phyloP scores from a whole-genome alignment of 164 flowering plant genomes.

The Vitis rupestris region DNA sequence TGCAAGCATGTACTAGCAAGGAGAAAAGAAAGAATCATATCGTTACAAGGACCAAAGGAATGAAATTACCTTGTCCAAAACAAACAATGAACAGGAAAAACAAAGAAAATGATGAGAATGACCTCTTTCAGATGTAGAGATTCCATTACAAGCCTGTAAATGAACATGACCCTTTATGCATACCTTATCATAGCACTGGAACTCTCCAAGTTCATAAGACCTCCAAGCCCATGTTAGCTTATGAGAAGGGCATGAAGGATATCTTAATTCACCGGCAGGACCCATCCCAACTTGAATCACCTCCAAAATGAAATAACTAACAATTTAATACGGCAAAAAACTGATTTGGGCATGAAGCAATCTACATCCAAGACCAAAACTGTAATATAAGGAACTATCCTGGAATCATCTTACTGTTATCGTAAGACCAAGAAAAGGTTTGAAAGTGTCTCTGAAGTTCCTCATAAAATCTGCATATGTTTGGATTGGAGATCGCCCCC shows the following conservation, averaged over 20 bases:
- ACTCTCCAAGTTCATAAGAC: constrained; percentile 58
- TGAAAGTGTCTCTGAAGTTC: constrained; percentile 58
- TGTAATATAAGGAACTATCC: not conserved
- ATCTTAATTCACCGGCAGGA: constrained; percentile 77
- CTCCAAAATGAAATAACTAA: constrained; percentile 28
- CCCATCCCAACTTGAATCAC: constrained; percentile 81
- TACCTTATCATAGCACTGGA: constrained; percentile 84
- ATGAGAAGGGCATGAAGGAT: constrained; percentile 55
- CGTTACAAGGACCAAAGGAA: not conserved
- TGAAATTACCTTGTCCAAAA: not conserved
- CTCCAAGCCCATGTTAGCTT: constrained; percentile 41
- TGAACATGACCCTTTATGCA: not conserved
- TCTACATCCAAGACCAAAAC: not conserved
- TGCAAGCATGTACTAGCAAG: constrained; percentile 61
- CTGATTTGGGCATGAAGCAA: not conserved
- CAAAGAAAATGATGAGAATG: too few species aligned
- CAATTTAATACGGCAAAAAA: constrained; percentile 2
- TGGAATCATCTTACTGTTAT: constrained; percentile 42
- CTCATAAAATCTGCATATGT: constrained; percentile 72
- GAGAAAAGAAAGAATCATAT: not conserved
- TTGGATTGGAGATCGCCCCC: constrained; percentile 69
- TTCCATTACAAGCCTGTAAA: not conserved
- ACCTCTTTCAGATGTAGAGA: not conserved
- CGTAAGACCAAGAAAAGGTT: constrained; percentile 42
- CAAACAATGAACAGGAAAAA: not conserved